Evolutionary conservation across 1,284 basidiomycete species (phyloP), one percentile per base, ranked within the genome.

Genomic region (Irpex sp.): DNA sequence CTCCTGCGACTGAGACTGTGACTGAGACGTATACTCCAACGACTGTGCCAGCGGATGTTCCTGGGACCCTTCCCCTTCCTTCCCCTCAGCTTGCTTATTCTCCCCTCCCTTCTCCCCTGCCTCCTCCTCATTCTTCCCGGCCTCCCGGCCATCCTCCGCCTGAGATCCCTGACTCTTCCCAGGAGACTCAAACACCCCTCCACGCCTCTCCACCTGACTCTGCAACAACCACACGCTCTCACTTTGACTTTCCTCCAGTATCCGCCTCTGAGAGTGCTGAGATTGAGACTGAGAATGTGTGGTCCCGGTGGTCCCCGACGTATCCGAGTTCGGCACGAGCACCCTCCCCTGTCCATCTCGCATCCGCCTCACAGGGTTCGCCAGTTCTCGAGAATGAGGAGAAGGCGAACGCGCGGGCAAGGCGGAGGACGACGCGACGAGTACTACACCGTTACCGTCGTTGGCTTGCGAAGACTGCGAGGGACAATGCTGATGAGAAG

Each of bases 281-380:
- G 68, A 66, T 40, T 64, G 65, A 26, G 60, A 61, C 3, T 26
- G 26, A 26, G 26, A 26, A 4, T 26, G 26, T 4, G 26, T 26
- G 26, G 26, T 26, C 2, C 26, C 26, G 3, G 68, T 67, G 2
- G 65, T 65, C 2, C 72, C 75, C 15, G 73, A 82, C 0, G 78
- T 80, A 67, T 86, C 84, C 17, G 84, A 85, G 69, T 84, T 81
- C 4, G 83, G 82, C 2, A 77, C 84, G 17, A 86, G 70, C 19
- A 85, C 74, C 7, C 72, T 73, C 13, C 75, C 77, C 6, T 19
- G 44, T 4, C 17, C 8, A 78, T 40, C 13, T 5, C 38, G 38
- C n/a, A n/a, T n/a, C n/a, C n/a, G n/a, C n/a, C n/a, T n/a, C n/a
- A n/a, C n/a, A n/a, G n/a, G n/a, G n/a, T n/a, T n/a, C n/a, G n/a